Base-by-base conservation (phyloP, 73 alveolate species). In the Paramecium caudatum region DNA sequence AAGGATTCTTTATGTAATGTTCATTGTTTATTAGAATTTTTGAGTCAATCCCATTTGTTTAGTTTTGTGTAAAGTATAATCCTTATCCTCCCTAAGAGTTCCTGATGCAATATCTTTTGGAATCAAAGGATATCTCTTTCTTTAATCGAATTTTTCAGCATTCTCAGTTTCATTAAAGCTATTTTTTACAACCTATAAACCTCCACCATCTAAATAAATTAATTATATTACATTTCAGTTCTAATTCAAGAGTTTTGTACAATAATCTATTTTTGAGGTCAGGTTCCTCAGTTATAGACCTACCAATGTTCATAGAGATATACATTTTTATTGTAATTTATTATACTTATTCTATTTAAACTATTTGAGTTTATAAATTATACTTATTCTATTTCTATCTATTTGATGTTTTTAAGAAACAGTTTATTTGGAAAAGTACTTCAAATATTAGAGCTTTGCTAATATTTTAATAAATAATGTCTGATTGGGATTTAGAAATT, bases 401-500 rank as follows among this genome's bases (percentile, higher is more conserved):
- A n/a, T n/a, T n/a, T n/a, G n/a, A n/a, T n/a, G n/a, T n/a, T n/a
- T n/a, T n/a, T n/a, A n/a, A n/a, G n/a, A n/a, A n/a, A n/a, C n/a
- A n/a, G n/a, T n/a, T n/a, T n/a, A n/a, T n/a, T n/a, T n/a, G n/a
- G n/a, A n/a, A n/a, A n/a, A n/a, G n/a, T n/a, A n/a, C n/a, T n/a
- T n/a, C n/a, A n/a, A n/a, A n/a, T n/a, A n/a, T n/a, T n/a, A n/a
- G n/a, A n/a, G n/a, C n/a, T n/a, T n/a, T n/a, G n/a, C n/a, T n/a
- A n/a, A n/a, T n/a, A n/a, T n/a, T n/a, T n/a, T n/a, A n/a, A n/a
- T n/a, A n/a, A n/a, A n/a, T n/a, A n/a, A n/a, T n/a, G n/a, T n/a
- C n/a, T 23, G 80, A 55, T 21, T 55, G 23, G 30, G 80, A 55
- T 43, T 55, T 55, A 23, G 80, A 55, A 27, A 55, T 55, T 55